Evolutionary conservation across 2,329 filamentous ascomycete species (phyloP).

Genomic region (Pseudogymnoascus sp.): DNA sequence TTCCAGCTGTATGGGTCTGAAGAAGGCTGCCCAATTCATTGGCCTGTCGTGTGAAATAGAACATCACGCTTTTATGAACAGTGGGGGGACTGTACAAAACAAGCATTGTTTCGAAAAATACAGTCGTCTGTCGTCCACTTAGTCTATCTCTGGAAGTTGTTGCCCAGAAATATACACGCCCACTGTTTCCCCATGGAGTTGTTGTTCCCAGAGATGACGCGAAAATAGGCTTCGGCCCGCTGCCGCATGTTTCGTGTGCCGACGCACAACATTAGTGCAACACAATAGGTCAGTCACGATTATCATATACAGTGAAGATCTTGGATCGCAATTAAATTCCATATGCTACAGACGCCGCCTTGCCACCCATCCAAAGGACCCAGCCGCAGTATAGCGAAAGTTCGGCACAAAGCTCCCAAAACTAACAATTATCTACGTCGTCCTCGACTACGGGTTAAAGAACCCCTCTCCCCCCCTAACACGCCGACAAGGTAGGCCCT

Average conservation of each 20-base stretch:
- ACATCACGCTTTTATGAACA: background rate
- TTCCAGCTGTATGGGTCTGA: background rate
- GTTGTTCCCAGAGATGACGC: background rate
- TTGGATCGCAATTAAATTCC: conserved; percentile 5
- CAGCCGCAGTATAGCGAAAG: conserved; percentile 5
- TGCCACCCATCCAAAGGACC: background rate
- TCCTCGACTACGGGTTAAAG: background rate
- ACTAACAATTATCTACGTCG: background rate
- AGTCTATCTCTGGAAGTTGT: background rate
- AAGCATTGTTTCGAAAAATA: background rate
- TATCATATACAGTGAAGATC: background rate
- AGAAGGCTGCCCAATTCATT: background rate
- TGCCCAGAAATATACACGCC: background rate
- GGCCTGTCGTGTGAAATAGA: background rate
- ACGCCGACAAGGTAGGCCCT: conserved; percentile 1
- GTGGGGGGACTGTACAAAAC: background rate
- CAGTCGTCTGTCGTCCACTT: background rate
- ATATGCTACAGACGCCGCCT: background rate
- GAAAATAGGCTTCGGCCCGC: background rate
- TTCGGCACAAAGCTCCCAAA: background rate
- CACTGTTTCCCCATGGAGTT: background rate
- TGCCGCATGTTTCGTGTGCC: background rate
- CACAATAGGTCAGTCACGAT: background rate
- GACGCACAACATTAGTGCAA: background rate
- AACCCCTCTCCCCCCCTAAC: background rate